Base-by-base conservation (phyloP, 1,284 basidiomycete species). In the Paramarasmius palmivorus region DNA sequence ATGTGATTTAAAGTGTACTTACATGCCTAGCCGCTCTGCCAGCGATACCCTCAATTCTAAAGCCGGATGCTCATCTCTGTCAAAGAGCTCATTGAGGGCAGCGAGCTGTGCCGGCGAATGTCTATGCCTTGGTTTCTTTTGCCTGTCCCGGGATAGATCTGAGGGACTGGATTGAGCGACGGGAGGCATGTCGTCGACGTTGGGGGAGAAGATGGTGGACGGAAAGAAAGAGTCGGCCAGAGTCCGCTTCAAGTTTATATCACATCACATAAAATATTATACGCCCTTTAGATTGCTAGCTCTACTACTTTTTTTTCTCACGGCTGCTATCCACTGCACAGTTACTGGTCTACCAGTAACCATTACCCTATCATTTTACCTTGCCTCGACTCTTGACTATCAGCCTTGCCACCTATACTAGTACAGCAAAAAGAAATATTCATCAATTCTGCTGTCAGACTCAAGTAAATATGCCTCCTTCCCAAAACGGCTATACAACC, bases 81-180 rank as follows among this genome's bases (percentile, higher is more conserved):
- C 87, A 59, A 84, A 91, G 57, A 90, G 83, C 64, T 83, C 81
- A 66, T 91, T 90, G 62, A 91, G 75, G 40, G 85, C 86, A 29
- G 79, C 79, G 32, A 90, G 78, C 68, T 90, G 88, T 22, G 73
- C 70, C 15, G 85, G 81, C 20, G 81, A 80, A 64, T 90, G 89
- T 45, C 88, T 80, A 70, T 90, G 86, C 59, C 88, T 79, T 44
- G 88, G 85, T 65, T 89, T 89, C 79, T 89, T 89, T 53, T 60
- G 69, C 57, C 61, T 60, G 64, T 69, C 61, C 66, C 69, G 68
- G 60, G 32, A 23, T 20, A 41, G 22, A 35, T 55, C 46, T 45
- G 53, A 53, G 50, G 59, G 58, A 57, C 50, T 51, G 57, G 57
- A 61, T 55, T 46, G 54, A 60, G 63, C 36, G 58, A 55, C 44